Evolutionary conservation across 257 asterid species (phyloP).

Genomic region (Solanum medicagineum): DNA sequence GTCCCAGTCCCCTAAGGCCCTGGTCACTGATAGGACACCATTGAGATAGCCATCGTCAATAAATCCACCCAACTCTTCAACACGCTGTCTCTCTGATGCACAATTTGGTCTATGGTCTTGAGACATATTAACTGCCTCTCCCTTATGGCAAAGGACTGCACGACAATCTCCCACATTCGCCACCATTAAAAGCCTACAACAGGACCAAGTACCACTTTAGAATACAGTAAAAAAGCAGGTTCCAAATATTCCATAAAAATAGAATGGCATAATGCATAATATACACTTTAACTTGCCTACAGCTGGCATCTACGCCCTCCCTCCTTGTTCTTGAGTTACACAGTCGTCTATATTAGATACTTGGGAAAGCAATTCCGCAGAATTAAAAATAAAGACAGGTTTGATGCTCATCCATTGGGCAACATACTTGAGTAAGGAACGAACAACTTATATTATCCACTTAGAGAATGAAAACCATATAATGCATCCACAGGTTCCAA

Average conservation of each 20-base stretch:
- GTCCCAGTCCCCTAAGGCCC: slow-evolving; percentile 91
- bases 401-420: neutral
- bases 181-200: slow-evolving; percentile 62
- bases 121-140: slow-evolving; percentile 71
- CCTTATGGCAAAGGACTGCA: slow-evolving; percentile 84
- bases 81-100: slow-evolving; percentile 45
- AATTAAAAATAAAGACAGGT: neutral
- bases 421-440: neutral
- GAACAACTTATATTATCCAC: neutral
- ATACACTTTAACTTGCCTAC: no score
- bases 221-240: neutral
- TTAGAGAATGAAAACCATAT: neutral
- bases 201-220: neutral
- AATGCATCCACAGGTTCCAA: slow-evolving; percentile 20
- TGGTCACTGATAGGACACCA: slow-evolving; percentile 60
- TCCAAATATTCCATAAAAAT: neutral
- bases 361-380: neutral
- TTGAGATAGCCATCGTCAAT: slow-evolving; percentile 70
- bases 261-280: no score
- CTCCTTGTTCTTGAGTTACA: neutral
- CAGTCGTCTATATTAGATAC: neutral
- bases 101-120: slow-evolving; percentile 65
- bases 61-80: slow-evolving; percentile 70
- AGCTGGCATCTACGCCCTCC: neutral
- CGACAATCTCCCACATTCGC: slow-evolving; percentile 84